Evolutionary conservation across 768 basidiomycete genomes (phyloP).

Genomic region (Strobilomyces confusus): DNA sequence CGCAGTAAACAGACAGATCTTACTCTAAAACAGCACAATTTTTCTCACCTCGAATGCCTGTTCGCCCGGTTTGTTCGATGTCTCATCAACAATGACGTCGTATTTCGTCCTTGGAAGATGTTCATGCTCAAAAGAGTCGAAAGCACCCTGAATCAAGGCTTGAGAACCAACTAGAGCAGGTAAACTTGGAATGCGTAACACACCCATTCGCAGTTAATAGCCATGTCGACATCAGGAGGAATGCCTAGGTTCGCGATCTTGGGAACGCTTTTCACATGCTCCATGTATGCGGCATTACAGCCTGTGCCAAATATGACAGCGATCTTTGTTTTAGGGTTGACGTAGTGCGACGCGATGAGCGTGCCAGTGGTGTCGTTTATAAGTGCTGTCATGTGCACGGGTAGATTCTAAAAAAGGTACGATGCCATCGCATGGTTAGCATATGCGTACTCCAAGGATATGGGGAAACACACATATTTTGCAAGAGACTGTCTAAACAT

Average conservation of each 20-base stretch:
- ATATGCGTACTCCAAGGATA: background rate
- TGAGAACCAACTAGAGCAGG: background rate
- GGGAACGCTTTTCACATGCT: slow-evolving; percentile 76
- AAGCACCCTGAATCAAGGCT: slow-evolving; percentile 66
- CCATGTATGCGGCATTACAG: slow-evolving; percentile 98
- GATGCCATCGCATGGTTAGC: background rate
- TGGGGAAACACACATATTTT: slow-evolving; percentile 55
- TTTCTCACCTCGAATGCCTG: slow-evolving; percentile 80
- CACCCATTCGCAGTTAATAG: slow-evolving; percentile 97
- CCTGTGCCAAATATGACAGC: slow-evolving; percentile 98
- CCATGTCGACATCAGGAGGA: slow-evolving; percentile 67
- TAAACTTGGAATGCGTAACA: slow-evolving; percentile 14
- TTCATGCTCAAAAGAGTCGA: slow-evolving; percentile 94
- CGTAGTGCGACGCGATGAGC: slow-evolving; percentile 94
- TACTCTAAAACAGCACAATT: background rate
- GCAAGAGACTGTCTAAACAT: slow-evolving; percentile 86
- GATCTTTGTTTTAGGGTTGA: slow-evolving; percentile 86
- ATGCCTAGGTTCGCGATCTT: slow-evolving; percentile 80
- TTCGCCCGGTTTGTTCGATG: slow-evolving; percentile 94
- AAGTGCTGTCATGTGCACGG: slow-evolving; percentile 76
- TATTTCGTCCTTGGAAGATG: slow-evolving; percentile 95
- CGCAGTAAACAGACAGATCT: background rate
- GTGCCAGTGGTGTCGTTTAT: slow-evolving; percentile 99
- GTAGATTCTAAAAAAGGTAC: slow-evolving; percentile 57
- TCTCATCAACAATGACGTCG: slow-evolving; percentile 86